A percentile compares a stretch with the other conserved stretches of the same genome.
Conservation (phyloP, 73 alveolate species). For the Paramecium octaurelia region DNA sequence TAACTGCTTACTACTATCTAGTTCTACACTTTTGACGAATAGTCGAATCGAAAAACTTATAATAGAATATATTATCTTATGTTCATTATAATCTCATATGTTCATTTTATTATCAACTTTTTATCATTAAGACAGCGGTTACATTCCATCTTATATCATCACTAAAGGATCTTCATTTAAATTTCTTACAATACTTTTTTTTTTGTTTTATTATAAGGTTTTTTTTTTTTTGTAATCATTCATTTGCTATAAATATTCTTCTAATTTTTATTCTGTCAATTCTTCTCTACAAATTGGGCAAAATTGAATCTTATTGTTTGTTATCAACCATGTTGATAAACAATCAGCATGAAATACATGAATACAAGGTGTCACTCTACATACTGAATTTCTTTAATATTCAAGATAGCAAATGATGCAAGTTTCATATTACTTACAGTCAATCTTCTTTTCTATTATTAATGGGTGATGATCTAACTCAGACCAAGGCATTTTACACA, state of each 20-base stretch:
- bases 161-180: neutral
- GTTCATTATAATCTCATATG: neutral
- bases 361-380: conserved; percentile 21
- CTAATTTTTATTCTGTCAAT: neutral
- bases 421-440: neutral
- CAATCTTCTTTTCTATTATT: neutral
- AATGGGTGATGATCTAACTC: neutral
- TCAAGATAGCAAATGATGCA: neutral
- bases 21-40: no score
- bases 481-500: neutral
- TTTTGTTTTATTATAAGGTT: neutral
- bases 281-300: conserved; percentile 6
- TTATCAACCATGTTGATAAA: neutral
- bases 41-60: no score
- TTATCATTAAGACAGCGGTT: neutral
- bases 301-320: neutral
- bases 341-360: conserved; percentile 45
- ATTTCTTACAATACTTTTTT: neutral
- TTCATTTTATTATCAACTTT: no score
- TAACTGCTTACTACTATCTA: no score
- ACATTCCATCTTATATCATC: neutral
- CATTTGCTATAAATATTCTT: neutral
- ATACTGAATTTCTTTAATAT: neutral
- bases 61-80: neutral
- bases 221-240: neutral